phyloP scores from a whole-genome alignment of 345 rosid genomes.

The Salix arbutifolia region DNA sequence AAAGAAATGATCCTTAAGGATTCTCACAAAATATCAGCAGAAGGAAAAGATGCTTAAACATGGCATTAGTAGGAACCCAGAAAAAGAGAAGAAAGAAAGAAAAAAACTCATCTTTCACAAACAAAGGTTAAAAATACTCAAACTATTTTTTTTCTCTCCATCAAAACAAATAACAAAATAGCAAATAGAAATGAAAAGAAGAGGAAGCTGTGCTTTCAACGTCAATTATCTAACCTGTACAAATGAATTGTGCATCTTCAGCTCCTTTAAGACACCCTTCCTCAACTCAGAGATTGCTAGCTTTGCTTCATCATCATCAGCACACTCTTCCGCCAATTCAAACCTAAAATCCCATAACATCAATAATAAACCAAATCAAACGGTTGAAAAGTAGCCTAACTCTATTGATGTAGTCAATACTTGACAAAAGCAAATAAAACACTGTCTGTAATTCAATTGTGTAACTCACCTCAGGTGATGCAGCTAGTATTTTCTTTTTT shows the following conservation, averaged over 20 bases:
- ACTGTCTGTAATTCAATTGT: background rate
- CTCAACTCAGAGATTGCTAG: conserved; percentile 63
- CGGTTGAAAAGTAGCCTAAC: background rate
- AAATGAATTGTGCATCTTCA: conserved; percentile 73
- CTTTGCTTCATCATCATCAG: conserved; percentile 95
- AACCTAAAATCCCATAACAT: conserved; percentile 40
- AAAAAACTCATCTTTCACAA: background rate
- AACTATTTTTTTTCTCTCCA: background rate
- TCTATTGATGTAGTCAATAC: conserved; percentile 3
- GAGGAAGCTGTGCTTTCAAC: background rate
- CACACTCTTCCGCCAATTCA: conserved; percentile 82
- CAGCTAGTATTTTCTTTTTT: background rate
- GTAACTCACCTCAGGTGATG: conserved; percentile 9
- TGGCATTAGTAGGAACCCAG: background rate
- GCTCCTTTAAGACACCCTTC: conserved; percentile 62
- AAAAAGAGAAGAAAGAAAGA: background rate
- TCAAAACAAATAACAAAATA: background rate
- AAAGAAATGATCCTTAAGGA: background rate
- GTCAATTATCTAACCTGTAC: conserved; percentile 42
- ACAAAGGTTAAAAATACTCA: background rate
- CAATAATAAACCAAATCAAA: conserved; percentile 10
- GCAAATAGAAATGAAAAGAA: background rate
- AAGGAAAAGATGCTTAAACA: background rate
- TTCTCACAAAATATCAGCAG: background rate
- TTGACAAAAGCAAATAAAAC: background rate